Evolutionary conservation across 1,139 yeast genomes (phyloP).

Genomic region (Blastobotrys raffinosifermentans): DNA sequence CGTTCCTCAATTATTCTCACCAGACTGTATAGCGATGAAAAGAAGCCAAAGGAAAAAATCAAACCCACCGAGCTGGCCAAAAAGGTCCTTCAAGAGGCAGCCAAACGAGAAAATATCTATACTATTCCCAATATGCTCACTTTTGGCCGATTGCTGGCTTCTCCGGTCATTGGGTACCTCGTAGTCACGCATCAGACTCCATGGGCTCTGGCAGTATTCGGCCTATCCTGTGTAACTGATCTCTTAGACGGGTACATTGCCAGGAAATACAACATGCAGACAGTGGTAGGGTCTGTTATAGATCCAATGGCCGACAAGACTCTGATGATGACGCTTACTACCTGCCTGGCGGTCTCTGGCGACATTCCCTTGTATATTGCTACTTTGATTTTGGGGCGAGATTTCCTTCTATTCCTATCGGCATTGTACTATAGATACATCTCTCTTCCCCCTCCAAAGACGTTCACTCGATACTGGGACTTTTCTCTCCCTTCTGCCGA

Average conservation of each 20-base stretch:
- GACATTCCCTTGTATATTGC: constrained; percentile 61
- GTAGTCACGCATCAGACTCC: constrained; percentile 56
- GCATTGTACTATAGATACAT: constrained; percentile 69
- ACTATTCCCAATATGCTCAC: constrained; percentile 86
- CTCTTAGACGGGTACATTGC: constrained; percentile 90
- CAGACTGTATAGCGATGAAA: too few relatives aligned
- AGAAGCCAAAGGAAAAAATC: too few relatives aligned
- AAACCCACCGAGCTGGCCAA: neutral
- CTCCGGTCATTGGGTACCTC: constrained; percentile 81
- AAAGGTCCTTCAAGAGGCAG: constrained; percentile 8
- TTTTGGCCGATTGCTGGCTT: constrained; percentile 63
- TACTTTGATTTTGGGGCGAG: constrained; percentile 74
- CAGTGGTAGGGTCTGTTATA: constrained; percentile 81
- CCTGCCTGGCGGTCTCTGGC: constrained; percentile 63
- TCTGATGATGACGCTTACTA: constrained; percentile 79
- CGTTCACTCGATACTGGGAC: constrained; percentile 67
- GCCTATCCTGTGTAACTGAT: constrained; percentile 86
- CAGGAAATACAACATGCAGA: constrained; percentile 64
- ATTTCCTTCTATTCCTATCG: constrained; percentile 65
- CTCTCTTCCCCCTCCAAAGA: constrained; percentile 72
- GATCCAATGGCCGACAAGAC: constrained; percentile 96
- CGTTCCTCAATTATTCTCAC: too few relatives aligned
- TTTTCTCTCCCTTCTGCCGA: constrained; percentile 77
- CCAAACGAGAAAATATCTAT: constrained; percentile 49
- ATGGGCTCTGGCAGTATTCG: constrained; percentile 65